Evolutionary conservation across 2,329 filamentous ascomycete genomes (phyloP).

Genomic region (Geosmithia putterillii): DNA sequence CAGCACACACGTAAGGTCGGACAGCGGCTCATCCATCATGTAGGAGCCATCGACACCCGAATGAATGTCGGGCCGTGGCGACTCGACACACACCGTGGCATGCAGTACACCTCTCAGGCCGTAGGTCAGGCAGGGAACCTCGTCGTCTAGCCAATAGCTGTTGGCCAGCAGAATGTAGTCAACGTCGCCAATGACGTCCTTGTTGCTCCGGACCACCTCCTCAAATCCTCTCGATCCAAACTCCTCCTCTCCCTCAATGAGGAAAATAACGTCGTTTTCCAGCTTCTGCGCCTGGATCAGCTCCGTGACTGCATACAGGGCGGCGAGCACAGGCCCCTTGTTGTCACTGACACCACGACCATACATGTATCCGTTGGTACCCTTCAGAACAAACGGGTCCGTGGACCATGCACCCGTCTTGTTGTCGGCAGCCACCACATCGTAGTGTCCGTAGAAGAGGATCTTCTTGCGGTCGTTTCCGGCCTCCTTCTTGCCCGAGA

Average conservation of each 20-base stretch:
- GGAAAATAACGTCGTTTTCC: slow-evolving; percentile 78
- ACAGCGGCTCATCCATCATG: slow-evolving; percentile 80
- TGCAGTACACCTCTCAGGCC: slow-evolving; percentile 89
- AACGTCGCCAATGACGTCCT: slow-evolving; percentile 74
- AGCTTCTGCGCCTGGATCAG: slow-evolving; percentile 73
- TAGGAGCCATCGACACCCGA: slow-evolving; percentile 94
- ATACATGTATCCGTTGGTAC: slow-evolving; percentile 85
- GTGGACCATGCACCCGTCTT: slow-evolving; percentile 73
- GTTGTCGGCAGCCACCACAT: slow-evolving; percentile 83
- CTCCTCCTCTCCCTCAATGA: slow-evolving; percentile 96
- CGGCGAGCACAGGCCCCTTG: slow-evolving; percentile 90
- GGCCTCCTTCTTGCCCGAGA: slow-evolving; percentile 61
- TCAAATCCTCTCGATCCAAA: slow-evolving; percentile 86
- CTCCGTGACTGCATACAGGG: slow-evolving; percentile 86
- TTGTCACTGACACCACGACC: slow-evolving; percentile 96
- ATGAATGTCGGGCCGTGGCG: slow-evolving; percentile 77
- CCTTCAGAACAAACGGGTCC: slow-evolving; percentile 82
- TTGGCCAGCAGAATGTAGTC: slow-evolving; percentile 95
- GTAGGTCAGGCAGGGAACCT: slow-evolving; percentile 90
- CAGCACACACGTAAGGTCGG: slow-evolving; percentile 76
- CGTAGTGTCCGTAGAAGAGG: slow-evolving; percentile 96
- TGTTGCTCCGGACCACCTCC: slow-evolving; percentile 67
- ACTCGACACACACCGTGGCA: slow-evolving; percentile 80
- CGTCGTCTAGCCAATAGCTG: slow-evolving; percentile 97
- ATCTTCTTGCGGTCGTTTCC: slow-evolving; percentile 66